Evolutionary conservation across 345 rosid species (phyloP), one percentile per base, ranked within the genome.

Genomic region (Eucalyptus paniculata): DNA sequence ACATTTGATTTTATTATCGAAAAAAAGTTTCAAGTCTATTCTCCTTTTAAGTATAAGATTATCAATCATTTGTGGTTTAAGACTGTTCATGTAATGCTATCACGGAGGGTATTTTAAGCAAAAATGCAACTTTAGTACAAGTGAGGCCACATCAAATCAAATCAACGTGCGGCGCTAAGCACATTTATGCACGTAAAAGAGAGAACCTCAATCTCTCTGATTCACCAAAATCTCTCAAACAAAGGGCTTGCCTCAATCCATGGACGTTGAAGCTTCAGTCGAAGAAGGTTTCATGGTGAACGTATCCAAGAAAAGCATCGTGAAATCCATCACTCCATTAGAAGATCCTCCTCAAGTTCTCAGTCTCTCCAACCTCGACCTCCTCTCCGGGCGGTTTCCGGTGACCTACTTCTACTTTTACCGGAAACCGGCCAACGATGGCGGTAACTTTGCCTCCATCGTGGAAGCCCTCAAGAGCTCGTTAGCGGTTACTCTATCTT

Each of bases 371-470:
- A 95, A 96, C 90, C 97, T 97, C 19, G 99, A 97, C 93, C 95
- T 96, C 67, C 98, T 97, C 44, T 97, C 97, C 2, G 97, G 98
- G 54, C 97, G 98, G 86, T 97, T 96, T 88, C 98, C 98, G 0
- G 95, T 97, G 53, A 94, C 97, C 83, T 96, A 96, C 93, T 92
- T 96, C 87, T 97, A 97, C 93, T 93, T 97, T 89, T 97, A 93
- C 90, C 44, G 88, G 86, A 95, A 92, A 80, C 90, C 93, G 15
- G 88, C 60, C 3, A n/a, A 30, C 49, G n/a, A 83, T 3, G 47
- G 12, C 0, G 15, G 16, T 62, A 88, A 92, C 91, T 90, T 92
- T 47, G 23, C 92, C 14, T 88, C 90, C 65, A 92, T 93, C 15
- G 10, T 92, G 17, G 89, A 93, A 45, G 89, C 94, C 65, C 94